Evolutionary conservation across 2,329 filamentous ascomycete species (phyloP), one percentile per base, ranked within the genome.

Genomic region (Sporothrix phasma): DNA sequence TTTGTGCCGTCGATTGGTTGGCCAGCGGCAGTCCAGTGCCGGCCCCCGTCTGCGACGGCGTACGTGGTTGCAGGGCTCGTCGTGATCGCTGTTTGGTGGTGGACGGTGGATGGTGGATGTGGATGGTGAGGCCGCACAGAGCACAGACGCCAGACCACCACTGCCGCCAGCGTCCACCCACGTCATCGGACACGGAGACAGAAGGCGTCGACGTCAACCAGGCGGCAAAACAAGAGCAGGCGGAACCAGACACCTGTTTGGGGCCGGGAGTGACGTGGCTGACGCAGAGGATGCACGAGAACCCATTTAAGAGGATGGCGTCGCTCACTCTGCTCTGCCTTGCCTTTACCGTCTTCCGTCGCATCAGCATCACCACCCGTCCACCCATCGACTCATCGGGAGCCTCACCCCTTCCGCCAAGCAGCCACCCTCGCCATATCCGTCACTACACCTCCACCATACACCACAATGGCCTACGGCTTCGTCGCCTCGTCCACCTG

Each of bases 401-500:
- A n/a, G 22, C 5, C 3, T 37, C 5, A 13, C 37, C 3, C 19
- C 56, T 26, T 34, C 26, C n/a, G 7, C 22, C 29, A 19, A 22
- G 2, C 34, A 37, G 13, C 34, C 11, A n/a, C n/a, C 46, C 29
- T 51, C 24, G 8, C 15, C 15, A 51, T 13, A 29, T 11, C n/a
- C 24, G 7, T 24, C 47, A 47, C 13, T 29, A 31, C 6, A 31
- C n/a, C 26, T 46, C 19, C 24, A 15, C 41, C n/a, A 43, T 8
- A 31, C 11, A 39, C 8, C 72, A 74, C 68, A 59, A 84, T 85
- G 83, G 76, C 76, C 34, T 73, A 82, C 71, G 77, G 77, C 66
- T 81, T 85, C 71, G 77, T 85, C 45, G 78, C 69, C 83, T 87
- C 46, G 78, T 89, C 68, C 88, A 91, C 72, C 80, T 82, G 65